Conservation (phyloP, 73 alveolate species). For the Paramecium sexaurelia region DNA sequence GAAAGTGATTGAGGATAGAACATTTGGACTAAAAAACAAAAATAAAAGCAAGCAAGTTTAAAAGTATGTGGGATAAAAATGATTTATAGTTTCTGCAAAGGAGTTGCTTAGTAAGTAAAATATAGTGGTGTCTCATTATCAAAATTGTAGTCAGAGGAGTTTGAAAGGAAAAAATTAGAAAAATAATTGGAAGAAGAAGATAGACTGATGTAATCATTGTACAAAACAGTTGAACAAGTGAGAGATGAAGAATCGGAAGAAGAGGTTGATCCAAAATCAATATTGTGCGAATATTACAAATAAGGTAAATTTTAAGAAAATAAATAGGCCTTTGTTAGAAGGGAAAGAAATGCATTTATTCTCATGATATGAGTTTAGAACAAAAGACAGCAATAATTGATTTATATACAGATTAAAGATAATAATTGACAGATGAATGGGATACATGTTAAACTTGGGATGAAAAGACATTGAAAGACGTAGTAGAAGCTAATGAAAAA, state of each 20-base stretch:
- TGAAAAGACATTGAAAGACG: constrained; percentile 44
- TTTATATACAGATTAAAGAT: constrained; percentile 88
- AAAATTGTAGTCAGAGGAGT: constrained; percentile 67
- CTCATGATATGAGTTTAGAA: constrained; percentile 88
- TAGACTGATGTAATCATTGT: constrained; percentile 87
- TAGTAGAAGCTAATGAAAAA: constrained; percentile 42
- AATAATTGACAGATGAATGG: constrained; percentile 62
- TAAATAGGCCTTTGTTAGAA: constrained; percentile 80
- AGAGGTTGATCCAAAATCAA: constrained; percentile 88
- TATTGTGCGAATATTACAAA: constrained; percentile 91
- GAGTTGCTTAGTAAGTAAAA: constrained; percentile 47
- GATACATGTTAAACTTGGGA: constrained; percentile 65
- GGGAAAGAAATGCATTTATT: constrained; percentile 94
- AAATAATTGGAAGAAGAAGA: constrained; percentile 83
- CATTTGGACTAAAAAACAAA: constrained; percentile 98
- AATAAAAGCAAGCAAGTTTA: constrained; percentile 94
- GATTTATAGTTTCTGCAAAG: constrained; percentile 72
- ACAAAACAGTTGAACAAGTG: constrained; percentile 80
- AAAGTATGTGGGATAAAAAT: constrained; percentile 75
- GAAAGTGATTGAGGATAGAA: constrained; percentile 95
- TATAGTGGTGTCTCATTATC: constrained; percentile 27
- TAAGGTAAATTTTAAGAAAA: constrained; percentile 57
- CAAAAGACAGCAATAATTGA: constrained; percentile 90
- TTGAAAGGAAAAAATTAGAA: constrained; percentile 85
- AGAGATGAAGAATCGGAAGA: constrained; percentile 79